A percentile compares a stretch with the other conserved stretches of the same genome.
These are phyloP conservation scores for Citropsis articulata DNA, from an alignment of 345 rosid genomes.

Conservation along the genomic window DNA sequence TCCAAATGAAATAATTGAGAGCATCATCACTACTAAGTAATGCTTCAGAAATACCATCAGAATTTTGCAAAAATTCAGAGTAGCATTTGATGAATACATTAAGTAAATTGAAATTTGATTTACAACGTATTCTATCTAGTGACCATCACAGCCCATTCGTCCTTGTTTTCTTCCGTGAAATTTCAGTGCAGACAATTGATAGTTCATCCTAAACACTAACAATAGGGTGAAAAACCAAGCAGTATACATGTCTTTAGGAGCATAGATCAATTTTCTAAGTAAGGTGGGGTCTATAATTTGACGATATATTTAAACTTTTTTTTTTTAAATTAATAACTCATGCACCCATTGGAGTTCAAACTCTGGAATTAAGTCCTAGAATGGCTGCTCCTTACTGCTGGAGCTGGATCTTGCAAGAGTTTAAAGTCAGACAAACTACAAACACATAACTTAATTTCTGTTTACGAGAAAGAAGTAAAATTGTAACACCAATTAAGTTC, in stretches of 20 bases:
- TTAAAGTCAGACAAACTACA: background rate
- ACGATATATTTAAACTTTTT: background rate
- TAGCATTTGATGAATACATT: background rate
- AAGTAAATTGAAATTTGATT: background rate
- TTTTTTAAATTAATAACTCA: too few species aligned
- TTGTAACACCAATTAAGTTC: background rate
- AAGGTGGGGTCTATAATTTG: background rate
- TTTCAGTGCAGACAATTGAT: background rate
- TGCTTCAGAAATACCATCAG: background rate
- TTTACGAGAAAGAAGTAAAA: background rate
- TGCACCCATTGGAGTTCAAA: too few species aligned
- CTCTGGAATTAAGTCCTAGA: too few species aligned
- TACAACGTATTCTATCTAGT: background rate
- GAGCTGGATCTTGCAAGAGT: background rate
- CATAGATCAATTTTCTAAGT: background rate
- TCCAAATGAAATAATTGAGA: background rate
- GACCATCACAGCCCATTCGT: background rate
- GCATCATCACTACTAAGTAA: background rate
- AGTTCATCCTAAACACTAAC: background rate
- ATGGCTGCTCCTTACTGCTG: too few species aligned
- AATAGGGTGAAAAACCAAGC: background rate
- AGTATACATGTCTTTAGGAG: background rate
- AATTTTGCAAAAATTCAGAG: background rate
- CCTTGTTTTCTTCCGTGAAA: background rate
- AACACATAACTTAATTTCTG: background rate